phyloP scores from a whole-genome alignment of 345 rosid genomes.

The Leavenworthia alabamica region DNA sequence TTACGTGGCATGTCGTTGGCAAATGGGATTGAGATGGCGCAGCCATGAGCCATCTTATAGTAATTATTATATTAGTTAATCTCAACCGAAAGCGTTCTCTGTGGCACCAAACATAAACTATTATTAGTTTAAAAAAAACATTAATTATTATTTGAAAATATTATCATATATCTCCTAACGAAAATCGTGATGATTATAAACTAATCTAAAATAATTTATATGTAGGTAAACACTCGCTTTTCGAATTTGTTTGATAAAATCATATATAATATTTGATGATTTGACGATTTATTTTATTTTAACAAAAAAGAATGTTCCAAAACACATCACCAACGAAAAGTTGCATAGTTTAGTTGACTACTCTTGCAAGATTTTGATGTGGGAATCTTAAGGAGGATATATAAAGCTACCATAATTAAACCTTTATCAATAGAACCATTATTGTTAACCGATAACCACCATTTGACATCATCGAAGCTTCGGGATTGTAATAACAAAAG shows the following conservation, averaged over 20 bases:
- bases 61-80: conserved; percentile 13
- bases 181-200: conserved; percentile 12
- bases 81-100: conserved; percentile 24
- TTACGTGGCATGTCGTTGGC: conserved; percentile 25
- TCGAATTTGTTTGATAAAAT: not conserved
- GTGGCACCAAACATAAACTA: conserved; percentile 9
- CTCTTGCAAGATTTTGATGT: conserved; percentile 6
- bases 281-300: conserved; percentile 1
- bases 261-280: not conserved
- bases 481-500: not conserved
- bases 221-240: conserved; percentile 15
- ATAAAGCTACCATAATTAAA: not conserved
- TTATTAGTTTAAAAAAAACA: not conserved
- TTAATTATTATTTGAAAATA: not conserved
- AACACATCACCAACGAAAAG: conserved; percentile 16
- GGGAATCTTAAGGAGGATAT: not conserved
- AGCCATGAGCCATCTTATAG: conserved; percentile 11
- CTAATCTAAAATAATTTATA: not conserved
- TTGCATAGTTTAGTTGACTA: conserved; percentile 19
- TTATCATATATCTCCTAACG: conserved; percentile 10
- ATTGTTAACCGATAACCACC: conserved; percentile 10
- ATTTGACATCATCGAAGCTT: conserved; percentile 17
- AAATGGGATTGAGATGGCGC: conserved; percentile 22
- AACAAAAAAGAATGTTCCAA: conserved; percentile 11
- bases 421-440: not conserved